These are phyloP conservation scores for Paspalum notatum DNA, from an alignment of 176 grass and related monocot genomes.

Conservation along the genomic window DNA sequence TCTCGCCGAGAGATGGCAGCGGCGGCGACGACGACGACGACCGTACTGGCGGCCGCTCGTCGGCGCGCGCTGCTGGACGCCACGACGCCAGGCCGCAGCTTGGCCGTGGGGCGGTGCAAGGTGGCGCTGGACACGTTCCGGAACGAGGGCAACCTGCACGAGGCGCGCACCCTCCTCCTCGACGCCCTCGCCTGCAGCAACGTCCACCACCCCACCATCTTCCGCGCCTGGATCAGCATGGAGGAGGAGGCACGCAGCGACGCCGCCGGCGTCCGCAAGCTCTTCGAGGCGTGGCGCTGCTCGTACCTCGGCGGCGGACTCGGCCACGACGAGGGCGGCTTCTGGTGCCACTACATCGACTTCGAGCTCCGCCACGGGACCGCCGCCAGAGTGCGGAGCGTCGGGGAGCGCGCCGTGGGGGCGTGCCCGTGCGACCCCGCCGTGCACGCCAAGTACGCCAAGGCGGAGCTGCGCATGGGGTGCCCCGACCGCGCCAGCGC, in stretches of 20 bases:
- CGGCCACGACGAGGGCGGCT: neutral
- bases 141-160: neutral
- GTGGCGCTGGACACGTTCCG: neutral
- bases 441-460: conserved; percentile 13
- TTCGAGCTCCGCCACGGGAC: neutral
- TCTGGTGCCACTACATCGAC: conserved; percentile 23
- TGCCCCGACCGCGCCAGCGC: neutral
- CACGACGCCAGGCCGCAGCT: neutral
- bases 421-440: conserved; percentile 8
- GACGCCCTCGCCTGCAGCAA: neutral
- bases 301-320: neutral
- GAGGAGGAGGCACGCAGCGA: neutral
- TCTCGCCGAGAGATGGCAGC: no score
- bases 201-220: conserved; percentile 14
- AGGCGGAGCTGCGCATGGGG: neutral
- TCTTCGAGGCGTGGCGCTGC: neutral
- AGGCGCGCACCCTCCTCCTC: neutral
- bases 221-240: conserved; percentile 25
- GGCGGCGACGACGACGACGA: neutral
- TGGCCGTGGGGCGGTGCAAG: neutral
- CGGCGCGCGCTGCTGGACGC: neutral
- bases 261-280: neutral
- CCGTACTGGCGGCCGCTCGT: neutral
- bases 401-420: conserved; percentile 6
- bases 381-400: neutral